Evolutionary conservation across 352 stramenopile genomes (phyloP), one percentile per base, ranked within the genome.

Genomic region (Phytophthora boehmeriae): DNA sequence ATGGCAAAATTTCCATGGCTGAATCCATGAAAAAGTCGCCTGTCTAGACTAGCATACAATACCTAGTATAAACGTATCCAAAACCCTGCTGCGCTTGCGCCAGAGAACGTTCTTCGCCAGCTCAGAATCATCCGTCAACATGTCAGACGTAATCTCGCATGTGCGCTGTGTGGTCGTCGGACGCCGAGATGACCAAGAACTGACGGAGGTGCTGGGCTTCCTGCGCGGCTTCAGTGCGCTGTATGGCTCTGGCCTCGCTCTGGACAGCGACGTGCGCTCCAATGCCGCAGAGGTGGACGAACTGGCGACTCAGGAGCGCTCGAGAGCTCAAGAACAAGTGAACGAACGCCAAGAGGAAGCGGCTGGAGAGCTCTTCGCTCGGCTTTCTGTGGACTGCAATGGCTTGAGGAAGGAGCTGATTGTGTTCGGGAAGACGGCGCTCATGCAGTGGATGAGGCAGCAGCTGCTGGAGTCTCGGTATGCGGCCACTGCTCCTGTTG

Each of bases 181-280:
- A 9, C 48, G 68, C 9, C 51, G 56, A 17, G 54, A 30, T 13
- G 68, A 82, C 55, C 19, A 27, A 19, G 70, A 68, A 42, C 45
- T 79, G 23, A 45, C 52, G 8, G 56, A 75, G 16, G 53, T 73
- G 38, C 36, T 66, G n/a, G 19, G 56, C 3, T 80, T 90, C 22
- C 39, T 88, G 22, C 78, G 78, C 27, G 81, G 78, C 14, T 80
- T 90, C 46, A 75, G 70, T 32, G 75, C 65, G 44, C 63, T 90
- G 3, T 87, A 88, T 35, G 79, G 82, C 9, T 65, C 84, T 22
- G 68, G 63, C 0, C 67, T 90, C 1, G 64, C 68, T 6, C 53
- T 81, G 32, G 59, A 75, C 13, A 73, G 69, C 39, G 59, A 76
- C 28, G 46, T 48, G 0, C 44, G 59, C 28, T n/a, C 54, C 8